Evolutionary conservation across 805 yeast genomes (phyloP).

Genomic region (Wickerhamomyces canadensis): DNA sequence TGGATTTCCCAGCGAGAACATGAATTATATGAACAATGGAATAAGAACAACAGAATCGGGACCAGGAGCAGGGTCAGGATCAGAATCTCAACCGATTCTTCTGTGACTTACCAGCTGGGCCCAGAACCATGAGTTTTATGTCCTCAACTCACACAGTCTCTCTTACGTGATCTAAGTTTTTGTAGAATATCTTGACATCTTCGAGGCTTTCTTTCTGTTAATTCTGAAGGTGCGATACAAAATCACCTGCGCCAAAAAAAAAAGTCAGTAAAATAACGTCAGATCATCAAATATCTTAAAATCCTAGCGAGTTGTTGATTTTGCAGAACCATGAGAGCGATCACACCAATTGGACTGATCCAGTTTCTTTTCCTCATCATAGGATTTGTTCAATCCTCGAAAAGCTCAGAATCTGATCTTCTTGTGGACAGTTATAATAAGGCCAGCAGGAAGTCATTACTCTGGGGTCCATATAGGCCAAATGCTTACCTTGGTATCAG

Average conservation of each 20-base stretch:
- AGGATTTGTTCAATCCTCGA: background rate
- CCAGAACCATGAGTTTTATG: too few relatives aligned
- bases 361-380: background rate
- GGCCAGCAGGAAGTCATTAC: slow-evolving; percentile 43
- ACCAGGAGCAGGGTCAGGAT: slow-evolving; percentile 15
- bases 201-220: too few relatives aligned
- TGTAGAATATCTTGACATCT: too few relatives aligned
- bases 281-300: too few relatives aligned
- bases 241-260: too few relatives aligned
- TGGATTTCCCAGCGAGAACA: slow-evolving; percentile 1
- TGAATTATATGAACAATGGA: background rate
- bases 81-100: slow-evolving; percentile 20
- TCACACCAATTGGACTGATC: background rate
- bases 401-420: background rate
- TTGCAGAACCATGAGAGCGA: too few relatives aligned
- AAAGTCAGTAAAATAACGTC: too few relatives aligned
- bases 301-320: too few relatives aligned
- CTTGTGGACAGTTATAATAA: slow-evolving; percentile 22
- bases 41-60: slow-evolving; percentile 11
- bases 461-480: slow-evolving; percentile 94
- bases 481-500: slow-evolving; percentile 81
- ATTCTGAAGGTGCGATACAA: too few relatives aligned
- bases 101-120: too few relatives aligned
- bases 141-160: too few relatives aligned
- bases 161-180: too few relatives aligned